Percentiles rank a stretch among this genome's conserved stretches.
phyloP scores from a whole-genome alignment of 371 early-diverging fungal species.

The Mucor piriformis region DNA sequence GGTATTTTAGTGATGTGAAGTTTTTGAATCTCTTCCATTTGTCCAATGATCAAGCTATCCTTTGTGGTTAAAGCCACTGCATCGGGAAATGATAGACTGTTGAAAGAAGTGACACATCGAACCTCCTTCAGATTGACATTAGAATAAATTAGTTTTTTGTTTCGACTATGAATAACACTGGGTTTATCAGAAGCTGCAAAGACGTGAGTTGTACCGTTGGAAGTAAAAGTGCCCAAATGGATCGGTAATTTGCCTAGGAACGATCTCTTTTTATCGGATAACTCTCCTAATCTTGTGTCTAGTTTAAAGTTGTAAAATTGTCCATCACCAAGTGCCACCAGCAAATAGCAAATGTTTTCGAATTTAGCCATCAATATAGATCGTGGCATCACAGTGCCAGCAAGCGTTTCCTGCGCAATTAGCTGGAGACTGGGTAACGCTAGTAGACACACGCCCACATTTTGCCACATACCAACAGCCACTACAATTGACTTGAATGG shows the following conservation, averaged over 20 bases:
- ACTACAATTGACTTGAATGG: conserved; percentile 46
- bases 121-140: conserved; percentile 85
- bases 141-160: conserved; percentile 80
- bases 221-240: conserved; percentile 65
- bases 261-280: conserved; percentile 68
- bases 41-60: conserved; percentile 73
- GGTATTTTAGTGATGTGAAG: conserved; percentile 82
- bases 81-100: conserved; percentile 59
- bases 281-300: conserved; percentile 44
- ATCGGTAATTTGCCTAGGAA: conserved; percentile 83
- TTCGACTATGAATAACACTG: conserved; percentile 77
- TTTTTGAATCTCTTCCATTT: conserved; percentile 86
- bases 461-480: conserved; percentile 82
- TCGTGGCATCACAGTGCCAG: conserved; percentile 71
- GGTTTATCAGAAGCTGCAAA: conserved; percentile 91
- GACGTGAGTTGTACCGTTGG: conserved; percentile 66
- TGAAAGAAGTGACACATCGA: conserved; percentile 71
- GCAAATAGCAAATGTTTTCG: conserved; percentile 72
- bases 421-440: conserved; percentile 60
- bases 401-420: conserved; percentile 53
- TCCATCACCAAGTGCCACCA: conserved; percentile 88
- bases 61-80: conserved; percentile 74
- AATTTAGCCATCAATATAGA: conserved; percentile 78
- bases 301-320: conserved; percentile 72
- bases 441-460: conserved; percentile 66